These are phyloP conservation scores for Cylindrotheca closterium DNA, from an alignment of 108 stramenopile species.

Conservation along the genomic window DNA sequence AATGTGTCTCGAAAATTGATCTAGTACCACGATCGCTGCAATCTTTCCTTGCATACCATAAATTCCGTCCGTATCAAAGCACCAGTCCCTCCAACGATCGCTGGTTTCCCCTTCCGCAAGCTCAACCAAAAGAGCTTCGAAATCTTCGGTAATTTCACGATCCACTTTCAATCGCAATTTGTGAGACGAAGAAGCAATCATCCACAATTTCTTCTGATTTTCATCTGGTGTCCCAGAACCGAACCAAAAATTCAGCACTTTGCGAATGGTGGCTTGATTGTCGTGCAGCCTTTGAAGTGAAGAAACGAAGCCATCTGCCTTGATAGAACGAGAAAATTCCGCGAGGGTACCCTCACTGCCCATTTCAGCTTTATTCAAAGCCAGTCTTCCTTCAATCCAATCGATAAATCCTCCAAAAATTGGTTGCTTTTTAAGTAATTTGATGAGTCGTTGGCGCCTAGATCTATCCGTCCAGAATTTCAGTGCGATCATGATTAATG, in stretches of 20 bases:
- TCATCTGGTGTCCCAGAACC: constrained; percentile 69
- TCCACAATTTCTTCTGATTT: constrained; percentile 82
- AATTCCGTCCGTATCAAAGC: constrained; percentile 33
- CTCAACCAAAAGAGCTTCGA: constrained; percentile 42
- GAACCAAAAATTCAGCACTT: constrained; percentile 76
- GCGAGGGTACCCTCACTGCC: not conserved
- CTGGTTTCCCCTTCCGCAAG: constrained; percentile 8
- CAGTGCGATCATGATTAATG: constrained; percentile 3
- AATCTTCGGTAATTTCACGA: constrained; percentile 57
- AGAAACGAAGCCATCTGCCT: not conserved
- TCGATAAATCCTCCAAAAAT: not conserved
- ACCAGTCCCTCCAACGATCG: constrained; percentile 34
- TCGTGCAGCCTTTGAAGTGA: constrained; percentile 9
- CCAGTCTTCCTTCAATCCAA: not conserved
- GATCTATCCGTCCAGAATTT: not conserved
- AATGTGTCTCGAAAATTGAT: constrained; percentile 85
- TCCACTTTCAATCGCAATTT: constrained; percentile 52
- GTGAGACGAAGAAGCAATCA: constrained; percentile 73
- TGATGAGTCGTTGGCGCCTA: not conserved
- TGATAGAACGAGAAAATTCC: not conserved
- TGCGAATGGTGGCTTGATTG: constrained; percentile 43
- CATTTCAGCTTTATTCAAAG: not conserved
- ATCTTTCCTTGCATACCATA: constrained; percentile 76
- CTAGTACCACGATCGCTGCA: constrained; percentile 82
- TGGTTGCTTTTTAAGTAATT: not conserved